Evolutionary conservation across 768 basidiomycete genomes (phyloP).

Genomic region (Suillus tomentosus): DNA sequence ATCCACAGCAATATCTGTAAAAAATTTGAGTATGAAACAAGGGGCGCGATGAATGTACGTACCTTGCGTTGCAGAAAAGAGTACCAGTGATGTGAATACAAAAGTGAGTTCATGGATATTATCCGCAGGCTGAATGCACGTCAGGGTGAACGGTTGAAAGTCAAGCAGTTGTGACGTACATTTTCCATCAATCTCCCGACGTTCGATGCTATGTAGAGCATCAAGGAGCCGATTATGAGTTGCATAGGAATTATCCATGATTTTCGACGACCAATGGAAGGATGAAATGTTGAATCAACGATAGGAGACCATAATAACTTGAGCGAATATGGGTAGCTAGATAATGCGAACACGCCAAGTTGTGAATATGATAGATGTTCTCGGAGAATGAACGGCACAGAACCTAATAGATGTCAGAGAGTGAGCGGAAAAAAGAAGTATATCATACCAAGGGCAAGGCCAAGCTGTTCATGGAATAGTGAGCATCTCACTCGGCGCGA

Average conservation of each 20-base stretch:
- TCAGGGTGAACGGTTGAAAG: constrained; percentile 13
- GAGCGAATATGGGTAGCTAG: constrained; percentile 94
- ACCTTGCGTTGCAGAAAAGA: constrained; percentile 98
- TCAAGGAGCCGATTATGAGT: constrained; percentile 78
- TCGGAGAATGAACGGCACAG: constrained; percentile 93
- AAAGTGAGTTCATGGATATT: constrained; percentile 77
- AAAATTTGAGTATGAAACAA: constrained; percentile 20
- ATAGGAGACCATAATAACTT: constrained; percentile 98
- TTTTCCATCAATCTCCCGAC: constrained; percentile 77
- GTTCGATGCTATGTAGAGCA: constrained; percentile 76
- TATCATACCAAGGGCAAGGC: constrained; percentile 79
- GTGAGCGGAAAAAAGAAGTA: constrained; percentile 12
- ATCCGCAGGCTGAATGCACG: constrained; percentile 65
- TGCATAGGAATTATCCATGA: constrained; percentile 99
- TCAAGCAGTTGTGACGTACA: constrained; percentile 42
- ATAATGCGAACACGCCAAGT: constrained; percentile 89
- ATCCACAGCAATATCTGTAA: constrained; percentile 92
- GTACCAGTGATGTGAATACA: constrained; percentile 86
- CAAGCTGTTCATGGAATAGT: constrained; percentile 50
- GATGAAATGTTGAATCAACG: constrained; percentile 86
- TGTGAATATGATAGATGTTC: constrained; percentile 97
- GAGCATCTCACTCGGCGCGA: neutral
- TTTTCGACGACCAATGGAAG: constrained; percentile 88
- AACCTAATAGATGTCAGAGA: constrained; percentile 53
- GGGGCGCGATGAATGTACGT: constrained; percentile 19